Evolutionary conservation across 176 grass and related monocot genomes (phyloP), one percentile per base, ranked within the genome.

Genomic region (Musa acuminata): DNA sequence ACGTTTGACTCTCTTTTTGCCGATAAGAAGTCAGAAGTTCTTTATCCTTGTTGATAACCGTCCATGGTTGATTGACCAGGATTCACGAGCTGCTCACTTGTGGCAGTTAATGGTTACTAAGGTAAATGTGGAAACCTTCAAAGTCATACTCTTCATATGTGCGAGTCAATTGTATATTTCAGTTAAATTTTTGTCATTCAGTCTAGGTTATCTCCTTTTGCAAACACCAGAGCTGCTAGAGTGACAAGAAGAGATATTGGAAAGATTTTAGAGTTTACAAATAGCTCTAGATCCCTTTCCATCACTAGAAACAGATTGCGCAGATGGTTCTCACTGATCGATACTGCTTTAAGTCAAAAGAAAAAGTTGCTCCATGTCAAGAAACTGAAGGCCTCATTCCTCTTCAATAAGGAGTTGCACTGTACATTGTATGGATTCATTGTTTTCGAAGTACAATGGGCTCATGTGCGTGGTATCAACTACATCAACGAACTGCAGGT

Each of bases 401-500:
- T 93, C 22, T 80, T 98, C 75, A 98, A 91, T 55, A 91, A 85
- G 78, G 88, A 97, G 78, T 83, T 94, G 23, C 90, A 94, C 78
- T 82, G 77, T 48, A 93, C 88, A 79, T 85, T 99, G 72, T 86
- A 91, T 87, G 95, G 95, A 77, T 94, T 91, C 84, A 99, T 99
- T 65, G 74, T 99, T 78, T 99, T 99, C 52, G 90, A 99, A 80
- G 84, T 99, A 63, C 86, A 89, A 64, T 99, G 90, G 95, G 64
- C 72, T 75, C 77, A 91, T 58, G 88, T 99, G 22, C 87, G 90
- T 62, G 90, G 90, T 51, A 91, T 99, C 55, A 99, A 99, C 75
- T 99, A 99, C 83, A 53, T 89, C 53, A 99, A 99, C 84, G 95
- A 94, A 82, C 95, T 99, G 84, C 95, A 99, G 90, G 90, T 99